Conservation (phyloP, 2,329 filamentous ascomycete genomes). For the Aschersonia sp. region DNA sequence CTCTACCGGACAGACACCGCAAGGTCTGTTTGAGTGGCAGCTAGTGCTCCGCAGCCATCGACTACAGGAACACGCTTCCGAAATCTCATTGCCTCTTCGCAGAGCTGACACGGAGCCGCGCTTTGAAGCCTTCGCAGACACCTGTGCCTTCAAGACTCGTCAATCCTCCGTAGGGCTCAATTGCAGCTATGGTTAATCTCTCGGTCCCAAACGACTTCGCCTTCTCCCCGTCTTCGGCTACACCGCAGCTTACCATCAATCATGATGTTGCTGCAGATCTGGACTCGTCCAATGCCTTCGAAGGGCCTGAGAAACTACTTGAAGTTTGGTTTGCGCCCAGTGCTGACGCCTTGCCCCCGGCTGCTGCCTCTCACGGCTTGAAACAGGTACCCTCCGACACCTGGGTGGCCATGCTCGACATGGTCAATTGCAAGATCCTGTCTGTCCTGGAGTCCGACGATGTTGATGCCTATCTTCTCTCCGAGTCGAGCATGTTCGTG, state of each 20-base stretch:
- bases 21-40: conserved; percentile 96
- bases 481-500: conserved; percentile 99
- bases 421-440: conserved; percentile 96
- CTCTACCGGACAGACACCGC: conserved; percentile 89
- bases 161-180: background rate
- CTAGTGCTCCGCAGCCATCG: conserved; percentile 79
- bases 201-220: conserved; percentile 70
- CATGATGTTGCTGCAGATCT: conserved; percentile 84
- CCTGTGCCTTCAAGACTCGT: background rate
- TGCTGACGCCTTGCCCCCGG: conserved; percentile 54
- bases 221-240: conserved; percentile 68
- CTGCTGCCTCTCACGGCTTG: conserved; percentile 60
- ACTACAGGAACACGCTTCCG: conserved; percentile 10
- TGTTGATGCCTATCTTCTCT: conserved; percentile 91
- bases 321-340: conserved; percentile 96
- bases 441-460: conserved; percentile 88
- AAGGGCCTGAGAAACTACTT: conserved; percentile 94
- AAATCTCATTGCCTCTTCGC: too few relatives aligned
- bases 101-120: too few relatives aligned
- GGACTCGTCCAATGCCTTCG: conserved; percentile 92
- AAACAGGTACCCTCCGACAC: conserved; percentile 73
- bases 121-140: too few relatives aligned
- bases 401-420: conserved; percentile 94
- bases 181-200: conserved; percentile 61
- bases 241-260: conserved; percentile 91